phyloP scores from a whole-genome alignment of 352 stramenopile species.

The Phytophthora litchii region DNA sequence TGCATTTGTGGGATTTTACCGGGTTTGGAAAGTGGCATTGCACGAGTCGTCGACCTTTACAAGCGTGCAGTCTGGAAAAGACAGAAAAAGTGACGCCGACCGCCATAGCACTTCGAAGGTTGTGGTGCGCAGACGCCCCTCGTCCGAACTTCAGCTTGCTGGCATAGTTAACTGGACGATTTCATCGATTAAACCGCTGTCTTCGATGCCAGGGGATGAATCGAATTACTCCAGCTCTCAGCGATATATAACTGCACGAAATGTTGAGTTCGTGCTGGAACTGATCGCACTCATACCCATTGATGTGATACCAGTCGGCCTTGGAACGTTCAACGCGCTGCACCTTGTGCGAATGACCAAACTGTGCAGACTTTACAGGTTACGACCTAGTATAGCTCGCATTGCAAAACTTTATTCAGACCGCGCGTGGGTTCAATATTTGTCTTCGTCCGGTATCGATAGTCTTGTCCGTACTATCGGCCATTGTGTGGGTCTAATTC shows the following conservation, averaged over 20 bases:
- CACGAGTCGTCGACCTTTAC: constrained; percentile 46
- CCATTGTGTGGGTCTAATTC: constrained; percentile 33
- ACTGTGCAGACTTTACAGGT: constrained; percentile 51
- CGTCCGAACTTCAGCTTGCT: constrained; percentile 5
- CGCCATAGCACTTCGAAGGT: not conserved
- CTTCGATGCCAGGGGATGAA: constrained; percentile 27
- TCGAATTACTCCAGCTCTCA: not conserved
- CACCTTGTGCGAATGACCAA: constrained; percentile 68
- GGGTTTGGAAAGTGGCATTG: constrained; percentile 44
- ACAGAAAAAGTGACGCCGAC: constrained; percentile 35
- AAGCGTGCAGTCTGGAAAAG: constrained; percentile 52
- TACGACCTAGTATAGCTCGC: constrained; percentile 42
- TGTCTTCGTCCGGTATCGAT: constrained; percentile 66
- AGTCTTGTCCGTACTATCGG: constrained; percentile 48
- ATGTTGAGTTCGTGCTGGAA: constrained; percentile 50
- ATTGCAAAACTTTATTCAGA: constrained; percentile 61
- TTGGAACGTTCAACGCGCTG: constrained; percentile 47
- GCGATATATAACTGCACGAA: constrained; percentile 33
- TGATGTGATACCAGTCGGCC: constrained; percentile 44
- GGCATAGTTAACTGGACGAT: constrained; percentile 55
- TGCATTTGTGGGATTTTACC: constrained; percentile 54
- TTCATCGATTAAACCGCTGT: constrained; percentile 36
- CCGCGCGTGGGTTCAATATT: constrained; percentile 37
- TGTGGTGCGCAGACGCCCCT: constrained; percentile 7
- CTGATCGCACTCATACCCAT: constrained; percentile 53